These are phyloP conservation scores for Penicillium turbatum DNA, from an alignment of 495 filamentous ascomycete species.

Conservation along the genomic window DNA sequence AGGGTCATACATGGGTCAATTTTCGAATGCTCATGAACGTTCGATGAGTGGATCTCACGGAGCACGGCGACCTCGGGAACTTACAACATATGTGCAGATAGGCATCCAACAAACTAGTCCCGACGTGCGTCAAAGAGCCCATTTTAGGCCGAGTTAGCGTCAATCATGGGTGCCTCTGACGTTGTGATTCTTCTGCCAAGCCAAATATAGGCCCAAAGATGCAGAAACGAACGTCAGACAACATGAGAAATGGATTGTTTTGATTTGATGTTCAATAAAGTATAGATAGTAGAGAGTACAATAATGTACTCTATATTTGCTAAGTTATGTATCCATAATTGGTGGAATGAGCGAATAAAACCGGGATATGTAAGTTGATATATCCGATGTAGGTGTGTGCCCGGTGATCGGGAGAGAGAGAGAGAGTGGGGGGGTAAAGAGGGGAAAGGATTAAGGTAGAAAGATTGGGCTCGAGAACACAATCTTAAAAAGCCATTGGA, in stretches of 20 bases:
- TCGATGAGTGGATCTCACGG: too few relatives aligned
- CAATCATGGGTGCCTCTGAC: not conserved
- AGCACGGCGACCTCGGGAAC: not conserved
- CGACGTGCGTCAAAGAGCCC: not conserved
- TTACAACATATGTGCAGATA: not conserved
- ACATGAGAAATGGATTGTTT: too few relatives aligned
- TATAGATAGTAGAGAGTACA: too few relatives aligned
- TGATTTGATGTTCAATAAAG: too few relatives aligned
- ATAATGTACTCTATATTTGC: not conserved
- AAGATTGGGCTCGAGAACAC: not conserved
- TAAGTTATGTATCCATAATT: too few relatives aligned
- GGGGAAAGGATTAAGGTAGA: not conserved
- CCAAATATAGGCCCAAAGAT: not conserved
- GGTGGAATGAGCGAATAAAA: not conserved
- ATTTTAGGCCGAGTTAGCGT: not conserved
- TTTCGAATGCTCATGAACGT: too few relatives aligned
- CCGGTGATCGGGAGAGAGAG: not conserved
- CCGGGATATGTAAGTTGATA: not conserved
- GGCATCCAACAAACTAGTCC: not conserved
- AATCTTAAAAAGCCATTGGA: not conserved
- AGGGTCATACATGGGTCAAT: too few relatives aligned
- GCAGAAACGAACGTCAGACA: not conserved
- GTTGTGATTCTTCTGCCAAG: not conserved
- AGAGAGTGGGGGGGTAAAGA: too few relatives aligned
- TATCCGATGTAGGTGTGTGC: not conserved